Base-by-base conservation (phyloP, 2,329 filamentous ascomycete genomes). In the Fusarium duplospermum region DNA sequence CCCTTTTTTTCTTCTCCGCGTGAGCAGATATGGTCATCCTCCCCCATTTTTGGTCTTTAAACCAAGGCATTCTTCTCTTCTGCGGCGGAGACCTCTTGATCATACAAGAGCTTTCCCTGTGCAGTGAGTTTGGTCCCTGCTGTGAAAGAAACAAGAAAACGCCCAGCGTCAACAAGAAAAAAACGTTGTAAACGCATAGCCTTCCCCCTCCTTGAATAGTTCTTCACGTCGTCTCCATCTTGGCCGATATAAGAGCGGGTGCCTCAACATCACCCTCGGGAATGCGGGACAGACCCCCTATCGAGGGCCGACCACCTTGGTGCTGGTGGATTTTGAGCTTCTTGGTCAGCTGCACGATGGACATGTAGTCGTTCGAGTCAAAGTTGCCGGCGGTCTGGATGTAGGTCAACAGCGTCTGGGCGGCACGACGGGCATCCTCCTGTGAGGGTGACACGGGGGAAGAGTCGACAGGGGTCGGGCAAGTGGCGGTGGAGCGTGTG, bases 351-450 rank as follows among this genome's bases (percentile, higher is more conserved):
- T 94, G 94, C 20, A 94, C 88, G 57, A 98, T 91, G 4, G 91
- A 90, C 73, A 93, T 82, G 80, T 93, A 95, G 72, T 98, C 95
- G 77, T 90, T 89, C 56, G 94, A 89, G 78, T 96, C 93, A 18
- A 93, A 90, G 35, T 94, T 84, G 14, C 91, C 90, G 75, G 93
- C 89, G 69, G 91, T 91, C 76, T 94, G 89, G 81, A 98, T 93
- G 80, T 96, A 98, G 69, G 85, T 92, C 81, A 97, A 89, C 22
- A 98, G 90, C 3, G 95, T 91, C 77, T 96, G 92, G 6, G 97
- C 88, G 2, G 95, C 96, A 61, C 91, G 89, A 42, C 93, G 89
- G 5, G 95, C 95, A 81, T 98, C 95, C 76, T 98, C 95, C 75
- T 95, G 93, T 0, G 92, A 94, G 0, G 93, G 93, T 2, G 93